Percentiles rank a stretch among this genome's conserved stretches.
Conservation (phyloP, 169 alveolate genomes). For the Plasmodium gallinaceum region DNA sequence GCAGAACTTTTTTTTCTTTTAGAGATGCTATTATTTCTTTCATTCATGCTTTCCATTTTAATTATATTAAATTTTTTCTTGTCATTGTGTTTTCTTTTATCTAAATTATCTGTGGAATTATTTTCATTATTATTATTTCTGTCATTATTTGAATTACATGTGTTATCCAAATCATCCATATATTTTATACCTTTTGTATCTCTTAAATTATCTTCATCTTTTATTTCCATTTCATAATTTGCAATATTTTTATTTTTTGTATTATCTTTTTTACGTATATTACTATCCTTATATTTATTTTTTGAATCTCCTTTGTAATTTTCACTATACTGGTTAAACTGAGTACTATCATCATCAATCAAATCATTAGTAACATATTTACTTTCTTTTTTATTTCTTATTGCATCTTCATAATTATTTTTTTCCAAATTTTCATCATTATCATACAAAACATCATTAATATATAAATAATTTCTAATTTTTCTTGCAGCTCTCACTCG, state of each 20-base stretch:
- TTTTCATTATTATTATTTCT: background rate
- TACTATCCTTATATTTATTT: background rate
- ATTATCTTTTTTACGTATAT: background rate
- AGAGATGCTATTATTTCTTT: background rate
- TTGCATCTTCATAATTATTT: too few species aligned
- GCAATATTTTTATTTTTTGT: background rate
- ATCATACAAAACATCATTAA: constrained; percentile 6
- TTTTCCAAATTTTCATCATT: background rate
- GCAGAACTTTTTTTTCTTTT: background rate
- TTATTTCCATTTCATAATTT: background rate
- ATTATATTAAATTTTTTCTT: background rate
- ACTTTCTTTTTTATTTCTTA: background rate
- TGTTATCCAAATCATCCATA: background rate
- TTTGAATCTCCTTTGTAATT: background rate
- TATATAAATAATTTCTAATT: constrained; percentile 35
- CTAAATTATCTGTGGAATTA: background rate
- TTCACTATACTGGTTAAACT: background rate
- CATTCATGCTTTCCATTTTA: background rate
- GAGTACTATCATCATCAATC: background rate
- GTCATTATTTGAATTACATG: background rate
- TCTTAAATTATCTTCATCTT: too few species aligned
- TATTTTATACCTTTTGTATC: background rate
- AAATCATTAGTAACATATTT: background rate
- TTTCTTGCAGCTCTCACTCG: constrained; percentile 81
- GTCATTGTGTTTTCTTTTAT: background rate